phyloP scores from a whole-genome alignment of 768 basidiomycete species.

The Fomitopsis pulvina region DNA sequence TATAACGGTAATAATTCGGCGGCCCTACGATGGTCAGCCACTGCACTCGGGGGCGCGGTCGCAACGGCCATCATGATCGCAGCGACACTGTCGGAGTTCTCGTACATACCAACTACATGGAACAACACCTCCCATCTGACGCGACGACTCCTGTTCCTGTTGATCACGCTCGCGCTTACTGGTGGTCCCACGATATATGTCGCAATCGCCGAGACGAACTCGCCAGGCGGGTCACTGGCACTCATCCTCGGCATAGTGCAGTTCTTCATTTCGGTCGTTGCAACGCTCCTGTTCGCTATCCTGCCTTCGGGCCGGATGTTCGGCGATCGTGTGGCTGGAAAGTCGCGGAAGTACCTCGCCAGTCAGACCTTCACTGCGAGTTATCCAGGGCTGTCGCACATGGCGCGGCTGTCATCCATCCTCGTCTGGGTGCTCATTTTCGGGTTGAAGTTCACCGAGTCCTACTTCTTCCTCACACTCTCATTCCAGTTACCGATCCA shows the following conservation, averaged over 20 bases:
- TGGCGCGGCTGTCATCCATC: constrained; percentile 72
- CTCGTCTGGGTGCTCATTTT: constrained; percentile 90
- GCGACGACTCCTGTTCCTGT: constrained; percentile 82
- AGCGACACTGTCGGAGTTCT: constrained; percentile 92
- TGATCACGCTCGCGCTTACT: constrained; percentile 86
- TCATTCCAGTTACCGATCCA: constrained; percentile 91
- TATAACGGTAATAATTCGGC: constrained; percentile 61
- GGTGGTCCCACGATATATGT: constrained; percentile 94
- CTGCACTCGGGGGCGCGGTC: constrained; percentile 91
- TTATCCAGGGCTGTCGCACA: constrained; percentile 64
- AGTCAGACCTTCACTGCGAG: constrained; percentile 98
- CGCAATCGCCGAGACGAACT: constrained; percentile 68
- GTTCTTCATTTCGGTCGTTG: constrained; percentile 87
- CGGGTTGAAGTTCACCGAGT: constrained; percentile 93
- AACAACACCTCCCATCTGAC: constrained; percentile 96
- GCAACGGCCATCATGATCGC: constrained; percentile 95
- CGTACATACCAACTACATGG: constrained; percentile 98
- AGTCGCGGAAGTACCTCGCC: constrained; percentile 94
- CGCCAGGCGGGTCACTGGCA: constrained; percentile 60
- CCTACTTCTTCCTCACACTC: constrained; percentile 95
- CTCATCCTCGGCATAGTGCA: constrained; percentile 95
- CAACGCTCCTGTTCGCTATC: constrained; percentile 81
- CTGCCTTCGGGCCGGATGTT: constrained; percentile 99
- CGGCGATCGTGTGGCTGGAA: constrained; percentile 93
- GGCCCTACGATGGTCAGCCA: constrained; percentile 89